phyloP scores from a whole-genome alignment of 75 land plant genomes.

The Pinus albicaulis region DNA sequence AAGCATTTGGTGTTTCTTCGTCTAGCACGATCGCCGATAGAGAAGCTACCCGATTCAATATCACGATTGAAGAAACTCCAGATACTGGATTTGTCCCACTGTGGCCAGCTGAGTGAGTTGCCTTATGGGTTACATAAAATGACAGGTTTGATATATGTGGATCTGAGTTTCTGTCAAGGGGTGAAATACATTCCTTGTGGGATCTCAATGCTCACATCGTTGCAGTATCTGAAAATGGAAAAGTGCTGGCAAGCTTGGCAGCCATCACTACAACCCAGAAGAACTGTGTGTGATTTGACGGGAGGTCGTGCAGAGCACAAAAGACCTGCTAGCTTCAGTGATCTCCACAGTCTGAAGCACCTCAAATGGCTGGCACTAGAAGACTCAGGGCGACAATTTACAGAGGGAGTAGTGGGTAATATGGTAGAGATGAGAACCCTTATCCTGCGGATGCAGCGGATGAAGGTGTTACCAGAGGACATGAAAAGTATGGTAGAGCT shows the following conservation, averaged over 20 bases:
- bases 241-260: background rate
- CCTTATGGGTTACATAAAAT: background rate
- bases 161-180: background rate
- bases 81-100: conserved; percentile 1
- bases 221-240: background rate
- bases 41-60: background rate
- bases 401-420: background rate
- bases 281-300: no score
- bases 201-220: background rate
- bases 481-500: background rate
- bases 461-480: background rate
- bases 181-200: background rate
- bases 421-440: conserved; percentile 4
- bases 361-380: background rate
- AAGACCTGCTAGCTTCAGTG: background rate
- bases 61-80: background rate
- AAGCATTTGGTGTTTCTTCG: background rate
- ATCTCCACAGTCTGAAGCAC: background rate
- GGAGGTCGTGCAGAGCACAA: background rate
- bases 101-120: background rate
- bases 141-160: background rate
- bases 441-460: background rate
- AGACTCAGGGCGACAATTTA: background rate
- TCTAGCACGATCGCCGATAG: background rate
- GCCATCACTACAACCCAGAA: background rate